phyloP scores from a whole-genome alignment of 1,284 basidiomycete genomes.

The Papiliotrema terrestris region DNA sequence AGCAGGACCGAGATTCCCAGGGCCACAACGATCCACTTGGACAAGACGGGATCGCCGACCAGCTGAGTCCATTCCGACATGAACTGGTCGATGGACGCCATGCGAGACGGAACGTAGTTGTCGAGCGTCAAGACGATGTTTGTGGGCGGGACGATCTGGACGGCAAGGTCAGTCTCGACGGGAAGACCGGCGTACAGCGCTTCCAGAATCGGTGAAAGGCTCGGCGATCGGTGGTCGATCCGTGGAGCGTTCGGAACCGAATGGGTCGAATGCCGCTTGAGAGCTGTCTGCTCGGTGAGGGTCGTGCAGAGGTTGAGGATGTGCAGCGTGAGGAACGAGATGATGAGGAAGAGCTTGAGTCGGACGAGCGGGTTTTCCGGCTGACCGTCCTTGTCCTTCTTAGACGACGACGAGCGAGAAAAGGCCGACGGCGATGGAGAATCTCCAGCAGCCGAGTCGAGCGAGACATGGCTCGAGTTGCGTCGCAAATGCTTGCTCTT shows the following conservation, averaged over 20 bases:
- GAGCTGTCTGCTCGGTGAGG: conserved; percentile 68
- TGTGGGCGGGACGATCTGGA: conserved; percentile 67
- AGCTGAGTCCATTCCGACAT: conserved; percentile 93
- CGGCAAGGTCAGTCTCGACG: conserved; percentile 57
- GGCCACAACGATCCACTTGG: conserved; percentile 91
- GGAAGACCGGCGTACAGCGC: conserved; percentile 56
- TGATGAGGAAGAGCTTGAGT: conserved; percentile 85
- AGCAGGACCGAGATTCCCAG: conserved; percentile 83
- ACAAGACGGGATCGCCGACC: conserved; percentile 90
- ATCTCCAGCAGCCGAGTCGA: conserved; percentile 8
- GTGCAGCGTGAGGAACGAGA: conserved; percentile 82
- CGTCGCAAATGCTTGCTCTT: conserved; percentile 15
- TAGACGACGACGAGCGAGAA: neutral
- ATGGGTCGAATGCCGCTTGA: conserved; percentile 56
- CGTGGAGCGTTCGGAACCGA: conserved; percentile 29
- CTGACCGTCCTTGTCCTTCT: conserved; percentile 15
- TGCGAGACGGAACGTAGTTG: conserved; percentile 29
- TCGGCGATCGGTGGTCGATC: conserved; percentile 52
- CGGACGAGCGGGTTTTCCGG: conserved; percentile 77
- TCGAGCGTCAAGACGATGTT: conserved; percentile 54
- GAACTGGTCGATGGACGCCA: conserved; percentile 69
- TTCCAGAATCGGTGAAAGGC: conserved; percentile 60
- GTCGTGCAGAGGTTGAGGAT: conserved; percentile 92
- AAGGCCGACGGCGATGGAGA: conserved; percentile 11
- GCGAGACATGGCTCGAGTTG: conserved; percentile 20